Conservation (phyloP, 2,329 filamentous ascomycete species). For the Mollisia scopiformis region DNA sequence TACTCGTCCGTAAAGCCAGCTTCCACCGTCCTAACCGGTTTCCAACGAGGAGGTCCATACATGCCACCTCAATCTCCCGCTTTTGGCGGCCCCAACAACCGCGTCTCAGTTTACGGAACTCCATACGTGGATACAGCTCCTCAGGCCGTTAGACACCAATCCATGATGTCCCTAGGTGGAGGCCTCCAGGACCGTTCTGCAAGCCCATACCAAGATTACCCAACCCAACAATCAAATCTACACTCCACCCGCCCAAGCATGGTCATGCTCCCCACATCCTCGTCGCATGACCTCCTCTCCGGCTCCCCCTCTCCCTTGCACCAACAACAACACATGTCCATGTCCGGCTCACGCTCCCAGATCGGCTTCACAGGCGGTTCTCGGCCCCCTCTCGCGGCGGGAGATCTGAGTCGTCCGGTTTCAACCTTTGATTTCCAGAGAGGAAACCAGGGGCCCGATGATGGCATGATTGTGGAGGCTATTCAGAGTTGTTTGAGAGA, state of each 20-base stretch:
- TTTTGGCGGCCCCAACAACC: constrained; percentile 52
- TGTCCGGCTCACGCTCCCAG: constrained; percentile 26
- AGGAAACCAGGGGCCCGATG: constrained; percentile 67
- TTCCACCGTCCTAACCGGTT: constrained; percentile 84
- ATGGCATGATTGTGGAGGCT: constrained; percentile 79
- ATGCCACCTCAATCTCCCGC: constrained; percentile 85
- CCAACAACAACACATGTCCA: constrained; percentile 35
- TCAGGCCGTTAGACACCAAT: constrained; percentile 62
- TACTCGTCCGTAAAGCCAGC: constrained; percentile 91
- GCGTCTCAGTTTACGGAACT: constrained; percentile 42
- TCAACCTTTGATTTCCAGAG: constrained; percentile 65
- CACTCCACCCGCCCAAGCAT: constrained; percentile 55
- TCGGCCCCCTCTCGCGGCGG: constrained; percentile 48
- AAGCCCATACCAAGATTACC: constrained; percentile 61
- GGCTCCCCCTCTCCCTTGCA: constrained; percentile 38
- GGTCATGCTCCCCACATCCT: constrained; percentile 56
- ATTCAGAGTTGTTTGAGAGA: constrained; percentile 83
- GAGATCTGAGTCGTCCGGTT: constrained; percentile 45
- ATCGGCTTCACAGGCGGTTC: constrained; percentile 47
- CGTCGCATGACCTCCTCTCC: constrained; percentile 37
- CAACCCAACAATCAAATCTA: constrained; percentile 40
- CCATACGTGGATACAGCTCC: constrained; percentile 51
- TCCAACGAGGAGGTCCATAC: constrained; percentile 68
- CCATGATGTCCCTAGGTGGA: constrained; percentile 66
- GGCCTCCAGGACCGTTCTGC: constrained; percentile 50